Evolutionary conservation across 805 yeast species (phyloP).

Genomic region (Metschnikowia borealis): DNA sequence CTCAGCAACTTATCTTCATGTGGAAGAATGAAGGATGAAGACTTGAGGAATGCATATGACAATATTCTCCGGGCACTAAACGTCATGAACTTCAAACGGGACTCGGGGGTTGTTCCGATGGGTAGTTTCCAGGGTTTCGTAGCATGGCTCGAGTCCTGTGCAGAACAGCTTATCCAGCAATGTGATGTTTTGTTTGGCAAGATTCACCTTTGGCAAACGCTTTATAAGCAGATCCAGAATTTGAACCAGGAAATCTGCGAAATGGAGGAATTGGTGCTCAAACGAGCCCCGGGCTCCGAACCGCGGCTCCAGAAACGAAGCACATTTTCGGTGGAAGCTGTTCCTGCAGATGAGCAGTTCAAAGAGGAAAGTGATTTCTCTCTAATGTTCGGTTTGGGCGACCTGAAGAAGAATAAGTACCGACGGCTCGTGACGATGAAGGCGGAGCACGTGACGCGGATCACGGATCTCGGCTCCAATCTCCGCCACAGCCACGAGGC

Average conservation of each 20-base stretch:
- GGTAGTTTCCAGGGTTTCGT: background rate
- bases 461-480: constrained; percentile 42
- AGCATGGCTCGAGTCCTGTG: constrained; percentile 24
- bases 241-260: constrained; percentile 25
- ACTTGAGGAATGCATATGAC: constrained; percentile 16
- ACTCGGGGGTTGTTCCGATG: background rate
- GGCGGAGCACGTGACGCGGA: constrained; percentile 37
- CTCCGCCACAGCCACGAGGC: constrained; percentile 55
- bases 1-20: constrained; percentile 37
- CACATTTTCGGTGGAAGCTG: constrained; percentile 7
- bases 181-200: constrained; percentile 22
- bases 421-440: constrained; percentile 40
- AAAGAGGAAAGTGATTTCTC: constrained; percentile 19
- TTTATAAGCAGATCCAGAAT: constrained; percentile 24
- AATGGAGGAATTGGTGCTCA: background rate
- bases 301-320: background rate
- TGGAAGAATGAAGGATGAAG: constrained; percentile 31
- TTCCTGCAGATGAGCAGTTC: constrained; percentile 8
- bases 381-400: constrained; percentile 42
- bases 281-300: background rate
- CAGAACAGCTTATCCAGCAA: constrained; percentile 22
- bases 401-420: constrained; percentile 48
- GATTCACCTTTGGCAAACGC: constrained; percentile 29
- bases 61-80: background rate
- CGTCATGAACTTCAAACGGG: background rate